A percentile compares a stretch with the other conserved stretches of the same genome.
These are phyloP conservation scores for Beauveria medogensis DNA, from an alignment of 2,329 filamentous ascomycete genomes.

Conservation along the genomic window DNA sequence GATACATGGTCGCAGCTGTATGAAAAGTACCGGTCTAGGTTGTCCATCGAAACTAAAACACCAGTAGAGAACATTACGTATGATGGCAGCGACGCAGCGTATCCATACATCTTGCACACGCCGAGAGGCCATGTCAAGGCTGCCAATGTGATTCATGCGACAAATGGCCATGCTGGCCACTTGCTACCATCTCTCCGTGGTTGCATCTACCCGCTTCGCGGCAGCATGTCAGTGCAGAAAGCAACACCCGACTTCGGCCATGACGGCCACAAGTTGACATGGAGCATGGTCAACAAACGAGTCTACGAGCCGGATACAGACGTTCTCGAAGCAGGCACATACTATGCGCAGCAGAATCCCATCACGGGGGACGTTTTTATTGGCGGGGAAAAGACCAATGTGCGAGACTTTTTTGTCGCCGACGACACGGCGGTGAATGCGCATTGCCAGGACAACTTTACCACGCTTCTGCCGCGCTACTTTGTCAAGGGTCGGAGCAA, in stretches of 20 bases:
- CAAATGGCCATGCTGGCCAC: slow-evolving; percentile 33
- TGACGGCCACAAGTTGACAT: neutral
- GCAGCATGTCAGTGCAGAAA: slow-evolving; percentile 35
- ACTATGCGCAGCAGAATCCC: slow-evolving; percentile 1
- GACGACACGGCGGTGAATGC: slow-evolving; percentile 31
- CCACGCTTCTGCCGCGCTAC: slow-evolving; percentile 28
- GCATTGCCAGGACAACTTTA: slow-evolving; percentile 22
- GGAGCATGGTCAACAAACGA: slow-evolving; percentile 31
- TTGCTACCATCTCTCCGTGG: slow-evolving; percentile 31
- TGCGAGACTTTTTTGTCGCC: slow-evolving; percentile 30
- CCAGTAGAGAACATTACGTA: slow-evolving; percentile 18
- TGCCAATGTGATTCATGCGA: slow-evolving; percentile 31
- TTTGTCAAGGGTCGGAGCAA: slow-evolving; percentile 24
- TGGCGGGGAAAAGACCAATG: slow-evolving; percentile 35
- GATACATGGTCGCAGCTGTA: slow-evolving; percentile 26
- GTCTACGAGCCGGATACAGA: slow-evolving; percentile 41
- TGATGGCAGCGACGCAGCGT: neutral
- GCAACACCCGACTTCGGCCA: slow-evolving; percentile 15
- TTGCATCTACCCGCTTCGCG: slow-evolving; percentile 28
- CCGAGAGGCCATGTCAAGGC: slow-evolving; percentile 27
- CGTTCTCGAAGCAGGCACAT: slow-evolving; percentile 18
- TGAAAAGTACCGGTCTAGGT: slow-evolving; percentile 15
- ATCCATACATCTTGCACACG: slow-evolving; percentile 25
- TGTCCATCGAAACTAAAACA: slow-evolving; percentile 25
- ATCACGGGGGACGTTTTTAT: slow-evolving; percentile 35